A percentile compares a stretch with the other conserved stretches of the same genome.
Conservation (phyloP, 371 early-diverging fungal genomes). For the Mortierella polycephala region DNA sequence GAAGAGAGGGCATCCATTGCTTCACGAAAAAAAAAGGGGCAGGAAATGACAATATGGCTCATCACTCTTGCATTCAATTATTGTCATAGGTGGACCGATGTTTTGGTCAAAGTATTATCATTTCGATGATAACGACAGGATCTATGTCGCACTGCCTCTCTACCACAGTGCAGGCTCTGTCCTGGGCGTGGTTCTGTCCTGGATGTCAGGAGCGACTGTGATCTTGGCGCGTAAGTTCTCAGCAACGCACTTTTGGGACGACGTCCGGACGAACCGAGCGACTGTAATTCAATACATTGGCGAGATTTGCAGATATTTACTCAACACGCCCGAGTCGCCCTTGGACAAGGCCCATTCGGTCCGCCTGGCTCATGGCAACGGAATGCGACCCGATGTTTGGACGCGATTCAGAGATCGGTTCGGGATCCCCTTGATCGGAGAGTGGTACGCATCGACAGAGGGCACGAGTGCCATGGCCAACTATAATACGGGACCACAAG, state of each 20-base stretch:
- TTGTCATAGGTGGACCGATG: slow-evolving; percentile 9
- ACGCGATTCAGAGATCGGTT: slow-evolving; percentile 61
- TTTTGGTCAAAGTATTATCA: slow-evolving; percentile 27
- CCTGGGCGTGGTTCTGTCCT: slow-evolving; percentile 26
- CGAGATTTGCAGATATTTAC: slow-evolving; percentile 76
- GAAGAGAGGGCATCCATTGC: too few species aligned
- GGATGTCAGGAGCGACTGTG: slow-evolving; percentile 30
- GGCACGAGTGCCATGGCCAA: slow-evolving; percentile 54
- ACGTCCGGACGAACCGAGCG: slow-evolving; percentile 33
- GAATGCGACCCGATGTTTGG: slow-evolving; percentile 80
- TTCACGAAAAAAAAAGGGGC: too few species aligned
- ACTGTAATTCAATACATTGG: slow-evolving; percentile 69
- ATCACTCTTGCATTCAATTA: not conserved
- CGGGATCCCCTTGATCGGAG: slow-evolving; percentile 30
- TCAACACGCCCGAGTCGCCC: slow-evolving; percentile 60
- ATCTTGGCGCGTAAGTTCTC: slow-evolving; percentile 49
- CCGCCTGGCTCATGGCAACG: slow-evolving; percentile 75
- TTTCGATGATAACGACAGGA: slow-evolving; percentile 29
- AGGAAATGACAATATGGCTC: not conserved
- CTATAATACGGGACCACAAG: slow-evolving; percentile 58
- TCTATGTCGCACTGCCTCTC: slow-evolving; percentile 40
- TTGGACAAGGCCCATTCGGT: slow-evolving; percentile 61
- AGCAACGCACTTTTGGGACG: slow-evolving; percentile 39
- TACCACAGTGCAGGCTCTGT: slow-evolving; percentile 37
- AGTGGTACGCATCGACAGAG: slow-evolving; percentile 51